Conservation (phyloP, 2,329 filamentous ascomycete species). For the Sarocladium kiliense region DNA sequence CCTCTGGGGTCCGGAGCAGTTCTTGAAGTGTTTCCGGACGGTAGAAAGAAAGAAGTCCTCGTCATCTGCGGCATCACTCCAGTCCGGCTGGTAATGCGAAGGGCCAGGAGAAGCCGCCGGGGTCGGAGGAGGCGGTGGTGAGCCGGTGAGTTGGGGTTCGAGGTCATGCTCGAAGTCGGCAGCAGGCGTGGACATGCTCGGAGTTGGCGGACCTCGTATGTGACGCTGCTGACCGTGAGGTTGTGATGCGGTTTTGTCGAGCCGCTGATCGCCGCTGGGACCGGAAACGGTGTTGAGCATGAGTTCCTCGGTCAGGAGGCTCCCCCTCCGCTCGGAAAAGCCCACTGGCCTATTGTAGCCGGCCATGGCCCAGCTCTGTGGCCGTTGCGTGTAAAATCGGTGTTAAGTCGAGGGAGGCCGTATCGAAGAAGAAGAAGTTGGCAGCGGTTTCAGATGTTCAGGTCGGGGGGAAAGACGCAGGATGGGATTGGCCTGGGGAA, state of each 20-base stretch:
- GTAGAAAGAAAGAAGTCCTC: conserved; percentile 80
- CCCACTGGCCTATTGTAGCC: conserved; percentile 41
- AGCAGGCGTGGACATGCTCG: conserved; percentile 61
- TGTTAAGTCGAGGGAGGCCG: conserved; percentile 9
- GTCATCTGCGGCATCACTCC: conserved; percentile 71
- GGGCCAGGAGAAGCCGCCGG: conserved; percentile 62
- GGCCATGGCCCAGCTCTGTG: conserved; percentile 24
- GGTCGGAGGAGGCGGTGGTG: conserved; percentile 60
- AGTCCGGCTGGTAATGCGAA: conserved; percentile 59
- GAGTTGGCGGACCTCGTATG: conserved; percentile 56
- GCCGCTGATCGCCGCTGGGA: conserved; percentile 36
- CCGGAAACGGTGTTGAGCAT: conserved; percentile 43
- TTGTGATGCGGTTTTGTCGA: conserved; percentile 44
- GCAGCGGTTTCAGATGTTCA: conserved; percentile 7
- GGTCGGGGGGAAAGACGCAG: neutral
- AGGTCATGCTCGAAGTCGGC: conserved; percentile 52
- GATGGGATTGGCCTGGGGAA: neutral
- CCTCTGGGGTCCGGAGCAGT: conserved; percentile 69
- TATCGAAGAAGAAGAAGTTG: neutral
- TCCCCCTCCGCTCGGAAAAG: conserved; percentile 58
- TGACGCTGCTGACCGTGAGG: conserved; percentile 32
- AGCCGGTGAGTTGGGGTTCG: conserved; percentile 45
- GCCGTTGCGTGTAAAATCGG: neutral
- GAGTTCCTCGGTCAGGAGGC: conserved; percentile 52
- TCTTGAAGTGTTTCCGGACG: conserved; percentile 74